These are phyloP conservation scores for Fusarium duplospermum DNA, from an alignment of 2,329 filamentous ascomycete species.

Conservation along the genomic window DNA sequence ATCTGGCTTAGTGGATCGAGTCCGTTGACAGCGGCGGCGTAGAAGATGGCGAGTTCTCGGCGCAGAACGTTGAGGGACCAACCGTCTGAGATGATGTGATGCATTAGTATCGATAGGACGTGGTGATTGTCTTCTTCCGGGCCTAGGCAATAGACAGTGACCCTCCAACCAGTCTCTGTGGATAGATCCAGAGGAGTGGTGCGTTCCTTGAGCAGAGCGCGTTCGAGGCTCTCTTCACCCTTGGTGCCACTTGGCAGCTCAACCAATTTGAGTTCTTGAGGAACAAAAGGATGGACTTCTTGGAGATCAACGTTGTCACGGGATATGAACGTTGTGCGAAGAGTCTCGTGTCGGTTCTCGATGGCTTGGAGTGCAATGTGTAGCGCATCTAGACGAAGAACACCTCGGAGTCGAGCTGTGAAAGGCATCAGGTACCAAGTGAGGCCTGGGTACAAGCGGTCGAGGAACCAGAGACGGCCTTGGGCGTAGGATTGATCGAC, in stretches of 20 bases:
- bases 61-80: slow-evolving; percentile 33
- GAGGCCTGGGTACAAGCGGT: slow-evolving; percentile 27
- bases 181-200: slow-evolving; percentile 15
- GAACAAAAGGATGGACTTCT: slow-evolving; percentile 1
- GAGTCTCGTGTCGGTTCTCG: slow-evolving; percentile 33
- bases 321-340: slow-evolving; percentile 27
- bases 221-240: not conserved
- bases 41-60: slow-evolving; percentile 24
- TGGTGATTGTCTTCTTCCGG: slow-evolving; percentile 3
- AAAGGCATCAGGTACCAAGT: slow-evolving; percentile 28
- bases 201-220: slow-evolving; percentile 11
- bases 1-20: slow-evolving; percentile 26
- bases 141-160: slow-evolving; percentile 10
- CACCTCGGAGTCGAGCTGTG: slow-evolving; percentile 17
- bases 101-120: slow-evolving; percentile 33
- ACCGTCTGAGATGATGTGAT: slow-evolving; percentile 41
- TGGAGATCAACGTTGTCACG: slow-evolving; percentile 7
- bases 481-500: slow-evolving; percentile 35
- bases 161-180: slow-evolving; percentile 28
- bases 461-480: slow-evolving; percentile 34
- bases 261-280: not conserved
- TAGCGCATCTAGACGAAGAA: slow-evolving; percentile 16
- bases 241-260: not conserved
- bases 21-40: slow-evolving; percentile 19
- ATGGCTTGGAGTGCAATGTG: slow-evolving; percentile 12